Conservation (phyloP, 108 stramenopile species). For the Aurantiochytrium sp. region DNA sequence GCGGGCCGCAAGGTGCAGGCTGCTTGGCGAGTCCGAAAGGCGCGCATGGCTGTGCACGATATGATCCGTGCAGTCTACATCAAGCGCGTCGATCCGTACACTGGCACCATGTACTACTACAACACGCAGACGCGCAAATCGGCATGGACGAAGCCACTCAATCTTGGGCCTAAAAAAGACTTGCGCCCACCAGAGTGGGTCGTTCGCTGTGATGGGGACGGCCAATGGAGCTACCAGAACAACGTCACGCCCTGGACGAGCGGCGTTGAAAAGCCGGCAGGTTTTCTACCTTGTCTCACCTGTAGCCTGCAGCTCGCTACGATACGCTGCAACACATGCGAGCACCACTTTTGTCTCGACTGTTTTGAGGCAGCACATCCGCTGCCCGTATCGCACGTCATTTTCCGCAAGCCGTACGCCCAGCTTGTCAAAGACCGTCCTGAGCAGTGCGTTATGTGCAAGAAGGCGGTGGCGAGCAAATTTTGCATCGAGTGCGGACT, state of each 20-base stretch:
- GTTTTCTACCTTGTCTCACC: not conserved
- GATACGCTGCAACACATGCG: not conserved
- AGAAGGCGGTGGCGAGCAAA: not conserved
- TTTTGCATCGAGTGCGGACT: slow-evolving; percentile 4
- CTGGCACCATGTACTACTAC: not conserved
- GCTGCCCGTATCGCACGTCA: not conserved
- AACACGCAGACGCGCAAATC: not conserved
- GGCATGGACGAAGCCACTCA: slow-evolving; percentile 1
- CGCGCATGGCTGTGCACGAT: not conserved
- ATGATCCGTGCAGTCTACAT: not conserved
- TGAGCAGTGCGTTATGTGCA: not conserved
- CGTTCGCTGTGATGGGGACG: not conserved
- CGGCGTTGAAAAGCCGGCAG: not conserved
- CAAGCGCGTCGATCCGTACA: slow-evolving; percentile 5
- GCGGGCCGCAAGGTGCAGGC: not conserved
- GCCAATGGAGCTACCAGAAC: not conserved
- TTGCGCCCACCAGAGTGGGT: not conserved
- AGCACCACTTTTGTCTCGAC: not conserved
- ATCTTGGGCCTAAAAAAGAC: not conserved
- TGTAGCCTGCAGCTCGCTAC: not conserved
- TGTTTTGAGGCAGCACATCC: slow-evolving; percentile 1
- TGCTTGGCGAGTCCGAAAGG: not conserved
- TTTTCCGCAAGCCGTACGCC: not conserved
- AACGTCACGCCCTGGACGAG: not conserved
- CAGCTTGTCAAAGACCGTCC: not conserved